Evolutionary conservation across 371 early-diverging fungal genomes (phyloP), one percentile per base, ranked within the genome.

Genomic region (Apophysomyces trapeziformis): DNA sequence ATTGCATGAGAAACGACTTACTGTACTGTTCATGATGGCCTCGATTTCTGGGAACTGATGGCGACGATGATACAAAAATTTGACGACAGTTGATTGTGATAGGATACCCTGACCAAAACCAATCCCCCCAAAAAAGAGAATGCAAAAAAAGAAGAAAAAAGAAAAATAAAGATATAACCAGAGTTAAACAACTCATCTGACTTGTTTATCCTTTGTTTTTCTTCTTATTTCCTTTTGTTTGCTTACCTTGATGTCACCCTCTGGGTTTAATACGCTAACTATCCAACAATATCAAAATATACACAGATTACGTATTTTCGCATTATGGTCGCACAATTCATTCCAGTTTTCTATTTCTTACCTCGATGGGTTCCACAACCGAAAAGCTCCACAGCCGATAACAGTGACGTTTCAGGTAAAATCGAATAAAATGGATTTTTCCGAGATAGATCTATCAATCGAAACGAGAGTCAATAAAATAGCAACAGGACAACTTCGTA

Each of bases 381-480:
- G 72, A 95, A 93, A 38, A 92, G 85, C 57, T 87, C 89, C 5
- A 89, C 86, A 8, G 89, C 86, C 41, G 91, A 90, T 44, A 88
- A 73, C 2, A 95, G 72, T 0, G 92, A 87, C 7, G 94, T 88
- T 65, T 93, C 93, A 13, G 88, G 87, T 44, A 89, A 66, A 8
- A 94, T 90, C 18, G 91, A 87, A 69, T 92, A 93, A 69, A 94
- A 95, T 7, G 95, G 94, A 65, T 95, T 92, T 60, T 87, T 86
- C 47, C 87, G 84, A n/a, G 94, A 94, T 39, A 93, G 69, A 72
- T 95, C 95, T 77, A 3, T 2, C 32, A 1, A 21, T 26, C 32
- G 32, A 26, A 26, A 26, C 32, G 32, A 26, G 32, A 26, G 1
- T 26, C 32, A 26, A 26, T 26, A 26, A 26, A 2, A 26, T 26